Percentiles rank a stretch among this genome's conserved stretches.
phyloP scores from a whole-genome alignment of 2,329 filamentous ascomycete species.

The Zasmidium cellare region DNA sequence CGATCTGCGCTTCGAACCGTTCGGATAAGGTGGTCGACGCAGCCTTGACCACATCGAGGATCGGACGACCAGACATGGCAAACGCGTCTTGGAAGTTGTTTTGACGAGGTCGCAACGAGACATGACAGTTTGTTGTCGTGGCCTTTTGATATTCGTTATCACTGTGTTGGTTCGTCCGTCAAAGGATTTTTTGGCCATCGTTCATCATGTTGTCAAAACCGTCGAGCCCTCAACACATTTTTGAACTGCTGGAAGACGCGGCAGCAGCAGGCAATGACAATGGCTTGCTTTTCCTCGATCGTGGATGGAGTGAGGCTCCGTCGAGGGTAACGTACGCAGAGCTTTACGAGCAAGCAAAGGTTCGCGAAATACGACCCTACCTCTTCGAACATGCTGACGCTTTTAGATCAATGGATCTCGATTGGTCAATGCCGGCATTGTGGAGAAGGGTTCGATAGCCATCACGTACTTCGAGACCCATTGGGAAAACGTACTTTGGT shows the following conservation, averaged over 20 bases:
- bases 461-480: slow-evolving; percentile 40
- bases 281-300: slow-evolving; percentile 15
- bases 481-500: slow-evolving; percentile 41
- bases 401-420: slow-evolving; percentile 14
- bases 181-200: not conserved
- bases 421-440: slow-evolving; percentile 16
- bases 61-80: not conserved
- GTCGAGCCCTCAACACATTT: slow-evolving; percentile 9
- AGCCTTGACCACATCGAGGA: not conserved
- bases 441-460: slow-evolving; percentile 13
- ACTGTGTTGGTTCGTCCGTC: too few relatives aligned
- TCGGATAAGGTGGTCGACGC: not conserved
- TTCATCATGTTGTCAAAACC: not conserved
- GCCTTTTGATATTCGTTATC: too few relatives aligned
- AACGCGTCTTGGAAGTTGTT: not conserved
- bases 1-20: not conserved
- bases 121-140: too few relatives aligned
- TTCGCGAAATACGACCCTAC: not conserved
- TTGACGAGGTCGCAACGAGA: too few relatives aligned
- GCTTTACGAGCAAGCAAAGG: slow-evolving; percentile 18
- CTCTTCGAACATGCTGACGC: not conserved
- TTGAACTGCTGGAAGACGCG: slow-evolving; percentile 17
- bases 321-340: slow-evolving; percentile 12
- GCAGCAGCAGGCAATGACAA: slow-evolving; percentile 4
- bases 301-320: slow-evolving; percentile 11